Evolutionary conservation across 1,139 yeast species (phyloP), one percentile per base, ranked within the genome.

Genomic region (Ashbya aceris): DNA sequence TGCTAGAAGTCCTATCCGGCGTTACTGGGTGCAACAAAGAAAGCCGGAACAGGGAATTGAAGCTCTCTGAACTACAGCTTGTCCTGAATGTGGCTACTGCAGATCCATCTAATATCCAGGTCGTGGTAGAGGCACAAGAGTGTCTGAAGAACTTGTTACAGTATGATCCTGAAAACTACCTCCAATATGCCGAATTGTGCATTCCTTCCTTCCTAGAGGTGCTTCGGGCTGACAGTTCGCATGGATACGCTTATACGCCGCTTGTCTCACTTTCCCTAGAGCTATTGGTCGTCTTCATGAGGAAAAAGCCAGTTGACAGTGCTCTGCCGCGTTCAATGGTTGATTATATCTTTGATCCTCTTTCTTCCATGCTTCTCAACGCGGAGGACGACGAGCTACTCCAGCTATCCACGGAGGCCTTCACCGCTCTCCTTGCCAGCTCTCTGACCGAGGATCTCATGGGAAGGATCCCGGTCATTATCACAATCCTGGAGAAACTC

Each of bases 331-430:
- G 40, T 17, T 68, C 72, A 2, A 71, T 86, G 23, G 63, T 83
- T 27, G 72, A 70, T n/a, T 64, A 65, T 34, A 66, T 67, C 12
- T 65, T 71, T 7, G 64, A 62, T 5, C 68, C 66, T 0, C 64
- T 81, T 38, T 79, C 82, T 0, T 54, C 61, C 3, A 65, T 85
- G 27, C 64, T 85, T 8, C 53, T 76, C 36, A 56, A 58, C 2
- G 71, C 91, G 1, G 67, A 65, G n/a, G 96, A 89, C 59, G 85
- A 83, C 50, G 91, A 83, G 55, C 71, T 86, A 5, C 64, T 87
- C 32, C 95, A 87, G 59, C 69, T 79, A 11, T 81, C 89, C 1
- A 83, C 93, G 0, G 89, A 83, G 47, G 79, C 82, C 1, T 76
- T 84, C 52, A 77, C 79, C 45, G 75, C 73, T 27, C 62, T 87